Percentiles rank a stretch among this genome's conserved stretches.
Conservation (phyloP, 1,284 basidiomycete genomes). For the Boletus sp. region DNA sequence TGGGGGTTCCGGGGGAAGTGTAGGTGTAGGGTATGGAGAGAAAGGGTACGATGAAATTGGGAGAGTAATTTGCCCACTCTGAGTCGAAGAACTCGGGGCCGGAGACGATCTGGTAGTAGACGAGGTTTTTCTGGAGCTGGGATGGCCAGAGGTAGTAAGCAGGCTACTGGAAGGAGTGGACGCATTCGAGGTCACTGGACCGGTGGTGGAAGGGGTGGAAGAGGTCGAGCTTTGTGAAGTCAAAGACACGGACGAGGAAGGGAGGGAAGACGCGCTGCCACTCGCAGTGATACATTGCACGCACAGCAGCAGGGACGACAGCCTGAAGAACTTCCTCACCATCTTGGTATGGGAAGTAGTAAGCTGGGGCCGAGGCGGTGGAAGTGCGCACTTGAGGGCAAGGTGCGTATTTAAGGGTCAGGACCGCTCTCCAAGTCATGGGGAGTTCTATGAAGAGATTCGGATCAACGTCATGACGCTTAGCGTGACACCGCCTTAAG, state of each 20-base stretch:
- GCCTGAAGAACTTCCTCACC: slow-evolving; percentile 14
- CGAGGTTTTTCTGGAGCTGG: slow-evolving; percentile 7
- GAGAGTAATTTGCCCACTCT: slow-evolving; percentile 29
- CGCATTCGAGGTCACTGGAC: background rate
- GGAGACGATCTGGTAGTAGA: slow-evolving; percentile 11
- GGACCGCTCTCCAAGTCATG: background rate
- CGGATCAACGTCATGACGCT: slow-evolving; percentile 8
- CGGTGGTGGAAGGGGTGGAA: slow-evolving; percentile 8
- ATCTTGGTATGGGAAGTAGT: slow-evolving; percentile 15
- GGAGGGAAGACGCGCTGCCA: background rate
- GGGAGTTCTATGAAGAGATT: slow-evolving; percentile 1
- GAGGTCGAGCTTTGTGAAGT: background rate
- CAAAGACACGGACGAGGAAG: slow-evolving; percentile 6
- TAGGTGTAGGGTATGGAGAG: slow-evolving; percentile 35
- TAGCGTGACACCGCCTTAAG: slow-evolving; percentile 1
- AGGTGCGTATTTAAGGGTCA: slow-evolving; percentile 14
- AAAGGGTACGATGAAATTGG: slow-evolving; percentile 36
- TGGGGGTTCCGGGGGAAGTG: slow-evolving; percentile 34
- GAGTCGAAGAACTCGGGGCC: slow-evolving; percentile 14
- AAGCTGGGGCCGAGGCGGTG: background rate
- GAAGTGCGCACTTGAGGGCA: background rate
- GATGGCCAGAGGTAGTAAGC: background rate
- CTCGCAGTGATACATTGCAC: slow-evolving; percentile 16
- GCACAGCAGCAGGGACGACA: slow-evolving; percentile 27
- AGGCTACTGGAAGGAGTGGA: slow-evolving; percentile 13